Base-by-base conservation (phyloP, 2,329 filamentous ascomycete genomes). In the Fusarium xylarioides region DNA sequence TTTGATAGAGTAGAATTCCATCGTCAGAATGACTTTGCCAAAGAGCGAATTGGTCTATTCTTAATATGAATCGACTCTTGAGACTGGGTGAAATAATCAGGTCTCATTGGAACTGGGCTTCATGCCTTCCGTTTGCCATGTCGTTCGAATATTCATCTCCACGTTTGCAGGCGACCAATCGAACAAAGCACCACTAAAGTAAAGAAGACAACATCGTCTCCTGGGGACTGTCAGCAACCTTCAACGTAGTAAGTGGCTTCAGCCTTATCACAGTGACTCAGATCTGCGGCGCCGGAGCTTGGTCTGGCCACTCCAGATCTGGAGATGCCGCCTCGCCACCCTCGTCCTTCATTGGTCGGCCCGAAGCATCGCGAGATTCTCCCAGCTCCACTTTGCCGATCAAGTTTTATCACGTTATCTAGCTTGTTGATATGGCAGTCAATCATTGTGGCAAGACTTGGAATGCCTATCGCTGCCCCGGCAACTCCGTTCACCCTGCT, bases 111-210 rank as follows among this genome's bases (percentile, higher is more conserved):
- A 4, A 35, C 10, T 26, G 6, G 11, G 4, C 18, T 19, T 50
- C 5, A 50, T 23, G 0, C 16, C 30, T 21, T 23, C 4, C 11
- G 15, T 18, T 15, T 14, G 28, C 4, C 5, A 32, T 7, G 21
- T 2, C 5, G 14, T 23, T 14, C 2, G 2, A n/a, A 18, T 5
- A 1, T 2, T 14, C 16, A 10, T 23, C 11, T 23, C 7, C 11
- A 6, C 30, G 1, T 4, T 4, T 15, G 30, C 4, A 14, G 14
- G 16, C 9, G 8, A 15, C 6, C 28, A 26, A 26, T 26, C 9
- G 6, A 5, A 5, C 12, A 6, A 11, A 23, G 4, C 30, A 19
- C 30, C 6, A 32, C 28, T 2, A 19, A 19, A 19, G 16, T 11
- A 14, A 5, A 19, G 8, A 11, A 52, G 9, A 8, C 30, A 11